These are phyloP conservation scores for Aphanomyces stellatus DNA, from an alignment of 352 stramenopile species.

Conservation along the genomic window DNA sequence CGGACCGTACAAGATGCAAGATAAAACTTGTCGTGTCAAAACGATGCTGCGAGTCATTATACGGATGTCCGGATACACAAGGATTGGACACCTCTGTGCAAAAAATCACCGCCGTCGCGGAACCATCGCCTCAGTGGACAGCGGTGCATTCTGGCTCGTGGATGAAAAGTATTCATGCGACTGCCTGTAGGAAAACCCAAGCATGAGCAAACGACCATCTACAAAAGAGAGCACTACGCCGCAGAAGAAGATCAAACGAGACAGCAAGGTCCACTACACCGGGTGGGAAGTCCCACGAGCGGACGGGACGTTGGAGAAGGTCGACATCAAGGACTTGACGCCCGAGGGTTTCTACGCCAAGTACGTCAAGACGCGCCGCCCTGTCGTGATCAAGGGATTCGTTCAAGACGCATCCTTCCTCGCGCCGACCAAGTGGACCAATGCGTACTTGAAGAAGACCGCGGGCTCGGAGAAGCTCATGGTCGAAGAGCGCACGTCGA, in stretches of 20 bases:
- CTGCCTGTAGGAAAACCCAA: too few relatives aligned
- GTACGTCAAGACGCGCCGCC: slow-evolving; percentile 69
- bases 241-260: slow-evolving; percentile 10
- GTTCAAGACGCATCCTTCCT: slow-evolving; percentile 44
- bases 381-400: slow-evolving; percentile 66
- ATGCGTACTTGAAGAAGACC: slow-evolving; percentile 53
- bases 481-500: slow-evolving; percentile 63
- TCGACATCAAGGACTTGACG: slow-evolving; percentile 41
- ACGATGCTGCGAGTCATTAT: too few relatives aligned
- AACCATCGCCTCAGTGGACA: too few relatives aligned
- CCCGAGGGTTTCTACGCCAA: slow-evolving; percentile 67
- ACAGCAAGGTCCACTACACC: slow-evolving; percentile 29
- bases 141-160: too few relatives aligned
- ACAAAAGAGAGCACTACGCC: too few relatives aligned
- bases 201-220: too few relatives aligned
- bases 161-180: too few relatives aligned
- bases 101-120: too few relatives aligned
- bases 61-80: too few relatives aligned
- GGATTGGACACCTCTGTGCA: too few relatives aligned
- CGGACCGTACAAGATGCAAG: too few relatives aligned
- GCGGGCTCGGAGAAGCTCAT: slow-evolving; percentile 59
- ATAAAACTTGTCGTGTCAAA: too few relatives aligned
- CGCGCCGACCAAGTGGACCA: slow-evolving; percentile 58
- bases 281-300: slow-evolving; percentile 41
- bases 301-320: slow-evolving; percentile 40